A percentile compares a stretch with the other conserved stretches of the same genome.
Conservation (phyloP, 108 stramenopile species). For the Mayamaea pseudoterrestris region DNA sequence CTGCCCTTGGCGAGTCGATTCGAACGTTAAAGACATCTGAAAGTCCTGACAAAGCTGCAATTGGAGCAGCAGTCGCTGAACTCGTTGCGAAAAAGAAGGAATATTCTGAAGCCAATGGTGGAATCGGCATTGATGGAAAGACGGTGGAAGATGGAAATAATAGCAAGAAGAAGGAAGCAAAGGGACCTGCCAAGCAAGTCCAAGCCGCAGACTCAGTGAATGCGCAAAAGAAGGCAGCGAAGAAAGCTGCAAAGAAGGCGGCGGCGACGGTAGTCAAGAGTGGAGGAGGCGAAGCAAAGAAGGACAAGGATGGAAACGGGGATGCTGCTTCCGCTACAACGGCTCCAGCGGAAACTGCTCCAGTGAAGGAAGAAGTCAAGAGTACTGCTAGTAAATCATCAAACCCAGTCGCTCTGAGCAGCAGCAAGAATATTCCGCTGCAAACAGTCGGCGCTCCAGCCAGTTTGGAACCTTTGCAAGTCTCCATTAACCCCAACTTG, state of each 20-base stretch:
- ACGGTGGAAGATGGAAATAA: slow-evolving; percentile 49
- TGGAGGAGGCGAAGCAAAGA: neutral
- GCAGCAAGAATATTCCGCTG: too few relatives aligned
- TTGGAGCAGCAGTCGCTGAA: slow-evolving; percentile 30
- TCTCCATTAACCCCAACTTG: slow-evolving; percentile 71
- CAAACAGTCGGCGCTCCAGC: too few relatives aligned
- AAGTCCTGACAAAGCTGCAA: slow-evolving; percentile 34
- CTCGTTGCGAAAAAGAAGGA: slow-evolving; percentile 39
- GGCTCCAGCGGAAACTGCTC: neutral
- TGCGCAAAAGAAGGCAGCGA: slow-evolving; percentile 69
- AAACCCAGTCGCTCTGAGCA: neutral
- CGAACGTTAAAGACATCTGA: slow-evolving; percentile 35
- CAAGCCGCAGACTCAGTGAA: slow-evolving; percentile 7
- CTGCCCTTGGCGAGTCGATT: slow-evolving; percentile 33
- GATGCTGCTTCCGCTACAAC: slow-evolving; percentile 11
- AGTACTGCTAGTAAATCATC: neutral
- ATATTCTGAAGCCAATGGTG: slow-evolving; percentile 60
- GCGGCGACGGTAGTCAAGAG: slow-evolving; percentile 56
- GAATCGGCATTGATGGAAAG: slow-evolving; percentile 75
- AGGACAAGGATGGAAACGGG: neutral
- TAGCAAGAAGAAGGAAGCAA: slow-evolving; percentile 62
- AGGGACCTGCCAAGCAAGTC: slow-evolving; percentile 18
- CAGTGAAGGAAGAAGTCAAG: neutral
- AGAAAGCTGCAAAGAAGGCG: slow-evolving; percentile 78
- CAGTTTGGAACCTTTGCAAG: slow-evolving; percentile 38